phyloP scores from a whole-genome alignment of 163 green algal genomes.

The Trebouxiophyceae sp. region DNA sequence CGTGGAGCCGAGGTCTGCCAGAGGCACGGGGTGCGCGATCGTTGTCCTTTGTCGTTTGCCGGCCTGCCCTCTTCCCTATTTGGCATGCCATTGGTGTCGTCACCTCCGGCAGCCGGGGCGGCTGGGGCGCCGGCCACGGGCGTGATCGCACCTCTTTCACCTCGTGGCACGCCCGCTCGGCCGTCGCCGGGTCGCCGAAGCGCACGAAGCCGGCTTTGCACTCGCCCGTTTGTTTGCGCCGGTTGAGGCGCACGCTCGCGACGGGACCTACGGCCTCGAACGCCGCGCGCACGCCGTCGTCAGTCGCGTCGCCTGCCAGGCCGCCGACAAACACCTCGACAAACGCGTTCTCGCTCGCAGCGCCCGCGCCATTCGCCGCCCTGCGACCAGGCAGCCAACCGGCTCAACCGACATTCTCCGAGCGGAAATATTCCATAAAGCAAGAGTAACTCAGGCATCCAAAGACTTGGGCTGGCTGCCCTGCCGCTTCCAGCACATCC shows the following conservation, averaged over 20 bases:
- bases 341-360: neutral
- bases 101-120: neutral
- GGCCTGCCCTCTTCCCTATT: neutral
- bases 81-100: neutral
- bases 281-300: conserved; percentile 18
- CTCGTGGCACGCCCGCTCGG: conserved; percentile 12
- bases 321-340: conserved; percentile 22
- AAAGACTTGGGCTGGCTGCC: too few relatives aligned
- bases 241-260: conserved; percentile 12
- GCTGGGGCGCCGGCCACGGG: neutral
- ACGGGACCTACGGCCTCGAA: conserved; percentile 18
- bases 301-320: conserved; percentile 10
- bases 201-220: conserved; percentile 28
- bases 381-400: too few relatives aligned
- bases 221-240: conserved; percentile 17
- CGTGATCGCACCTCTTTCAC: conserved; percentile 20
- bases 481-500: too few relatives aligned
- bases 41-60: too few relatives aligned
- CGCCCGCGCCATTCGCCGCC: too few relatives aligned
- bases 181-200: conserved; percentile 11
- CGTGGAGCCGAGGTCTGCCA: too few relatives aligned
- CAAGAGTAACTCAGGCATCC: too few relatives aligned
- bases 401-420: too few relatives aligned
- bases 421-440: too few relatives aligned
- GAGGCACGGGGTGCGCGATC: too few relatives aligned